Evolutionary conservation across 2,329 filamentous ascomycete species (phyloP).

Genomic region (Fusarium sp.): DNA sequence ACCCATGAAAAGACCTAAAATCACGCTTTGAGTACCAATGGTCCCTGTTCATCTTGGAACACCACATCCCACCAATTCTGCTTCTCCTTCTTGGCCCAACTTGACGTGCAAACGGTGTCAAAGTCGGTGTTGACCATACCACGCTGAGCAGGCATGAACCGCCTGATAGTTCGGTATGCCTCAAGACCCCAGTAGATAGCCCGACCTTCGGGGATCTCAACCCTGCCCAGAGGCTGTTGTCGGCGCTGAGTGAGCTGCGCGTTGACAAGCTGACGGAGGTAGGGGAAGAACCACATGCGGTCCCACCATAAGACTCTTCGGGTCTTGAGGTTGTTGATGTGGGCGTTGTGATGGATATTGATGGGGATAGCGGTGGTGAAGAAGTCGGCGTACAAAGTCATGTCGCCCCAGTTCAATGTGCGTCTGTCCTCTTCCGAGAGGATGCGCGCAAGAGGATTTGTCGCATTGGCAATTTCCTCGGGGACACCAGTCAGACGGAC

Average conservation of each 20-base stretch:
- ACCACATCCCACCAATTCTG: constrained; percentile 22
- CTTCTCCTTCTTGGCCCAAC: constrained; percentile 21
- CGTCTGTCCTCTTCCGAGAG: not conserved
- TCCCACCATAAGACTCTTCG: constrained; percentile 32
- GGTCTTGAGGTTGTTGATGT: constrained; percentile 24
- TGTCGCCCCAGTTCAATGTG: constrained; percentile 33
- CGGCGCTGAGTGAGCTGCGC: constrained; percentile 18
- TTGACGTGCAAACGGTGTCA: constrained; percentile 4
- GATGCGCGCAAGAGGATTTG: constrained; percentile 4
- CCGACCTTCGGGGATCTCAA: not conserved
- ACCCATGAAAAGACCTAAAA: not conserved
- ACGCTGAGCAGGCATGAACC: not conserved
- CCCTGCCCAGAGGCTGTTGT: constrained; percentile 6
- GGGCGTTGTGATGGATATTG: constrained; percentile 37
- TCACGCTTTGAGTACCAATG: constrained; percentile 3
- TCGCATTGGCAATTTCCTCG: constrained; percentile 19
- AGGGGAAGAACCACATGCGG: constrained; percentile 37
- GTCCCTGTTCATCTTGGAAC: constrained; percentile 13
- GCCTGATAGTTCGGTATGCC: constrained; percentile 20
- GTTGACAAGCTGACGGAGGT: constrained; percentile 19
- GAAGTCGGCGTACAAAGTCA: constrained; percentile 36
- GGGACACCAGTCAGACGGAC: constrained; percentile 26
- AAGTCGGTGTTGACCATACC: constrained; percentile 2
- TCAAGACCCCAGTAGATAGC: constrained; percentile 29
- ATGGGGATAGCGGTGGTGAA: constrained; percentile 36